These are phyloP conservation scores for Solanum aculeatissimum DNA, from an alignment of 305 asterid species.

Conservation along the genomic window DNA sequence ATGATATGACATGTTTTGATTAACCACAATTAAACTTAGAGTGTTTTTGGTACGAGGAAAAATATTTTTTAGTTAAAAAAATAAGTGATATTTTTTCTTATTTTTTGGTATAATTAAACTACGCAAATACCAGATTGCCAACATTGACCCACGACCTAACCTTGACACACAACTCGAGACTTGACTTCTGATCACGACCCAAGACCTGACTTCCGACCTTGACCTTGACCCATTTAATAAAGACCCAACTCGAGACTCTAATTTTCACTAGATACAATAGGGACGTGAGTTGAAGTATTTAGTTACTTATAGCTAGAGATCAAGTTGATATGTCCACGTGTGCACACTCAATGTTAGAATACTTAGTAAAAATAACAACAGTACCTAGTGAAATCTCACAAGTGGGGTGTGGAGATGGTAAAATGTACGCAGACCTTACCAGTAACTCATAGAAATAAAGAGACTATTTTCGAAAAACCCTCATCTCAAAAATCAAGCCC, in stretches of 20 bases:
- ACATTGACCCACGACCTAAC: not conserved
- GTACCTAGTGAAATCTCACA: no score
- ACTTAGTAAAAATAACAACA: no score
- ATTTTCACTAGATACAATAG: not conserved
- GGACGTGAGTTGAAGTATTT: not conserved
- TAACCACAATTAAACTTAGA: not conserved
- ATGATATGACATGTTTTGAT: not conserved
- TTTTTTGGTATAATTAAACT: not conserved
- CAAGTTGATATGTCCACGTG: not conserved
- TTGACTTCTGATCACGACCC: not conserved
- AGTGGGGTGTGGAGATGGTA: no score
- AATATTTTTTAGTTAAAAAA: not conserved
- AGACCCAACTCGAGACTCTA: no score
- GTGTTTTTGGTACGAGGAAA: not conserved
- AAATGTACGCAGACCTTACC: no score
- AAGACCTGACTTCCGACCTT: not conserved
- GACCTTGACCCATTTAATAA: no score
- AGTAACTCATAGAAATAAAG: no score
- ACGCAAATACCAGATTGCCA: not conserved
- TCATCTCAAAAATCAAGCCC: no score
- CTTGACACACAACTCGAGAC: not conserved
- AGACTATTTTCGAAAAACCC: no score
- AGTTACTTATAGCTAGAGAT: rapidly evolving
- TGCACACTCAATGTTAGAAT: not conserved
- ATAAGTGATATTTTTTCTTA: no score